Evolutionary conservation across 2,329 filamentous ascomycete genomes (phyloP).

Genomic region (Nothomitra cinnamomea): DNA sequence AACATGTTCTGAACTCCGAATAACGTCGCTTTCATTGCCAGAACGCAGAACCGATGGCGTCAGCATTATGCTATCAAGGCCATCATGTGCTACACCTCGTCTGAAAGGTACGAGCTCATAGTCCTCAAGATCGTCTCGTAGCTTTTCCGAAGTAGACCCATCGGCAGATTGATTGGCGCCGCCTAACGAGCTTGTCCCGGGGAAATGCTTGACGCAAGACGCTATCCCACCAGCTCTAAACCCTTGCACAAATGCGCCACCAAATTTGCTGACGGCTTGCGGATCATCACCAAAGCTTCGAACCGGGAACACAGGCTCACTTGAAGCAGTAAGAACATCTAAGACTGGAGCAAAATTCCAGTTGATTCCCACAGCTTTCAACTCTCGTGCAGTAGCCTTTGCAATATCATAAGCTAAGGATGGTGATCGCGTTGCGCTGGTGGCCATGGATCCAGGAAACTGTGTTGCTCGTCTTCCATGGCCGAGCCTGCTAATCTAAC

Average conservation of each 20-base stretch:
- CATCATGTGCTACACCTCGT: conserved; percentile 22
- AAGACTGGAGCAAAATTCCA: conserved; percentile 30
- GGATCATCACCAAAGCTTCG: conserved; percentile 27
- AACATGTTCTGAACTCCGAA: neutral
- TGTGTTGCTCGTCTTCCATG: conserved; percentile 17
- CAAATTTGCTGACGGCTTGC: conserved; percentile 24
- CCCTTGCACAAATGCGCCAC: conserved; percentile 22
- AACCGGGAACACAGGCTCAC: conserved; percentile 27
- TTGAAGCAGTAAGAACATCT: conserved; percentile 27
- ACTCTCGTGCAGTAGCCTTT: conserved; percentile 22
- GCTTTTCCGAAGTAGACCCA: conserved; percentile 24
- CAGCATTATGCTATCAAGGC: conserved; percentile 26
- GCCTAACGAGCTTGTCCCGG: conserved; percentile 27
- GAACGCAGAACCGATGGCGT: neutral
- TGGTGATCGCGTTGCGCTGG: conserved; percentile 24
- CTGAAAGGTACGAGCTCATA: conserved; percentile 28
- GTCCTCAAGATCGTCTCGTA: conserved; percentile 20
- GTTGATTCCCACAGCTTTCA: conserved; percentile 25
- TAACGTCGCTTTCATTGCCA: neutral
- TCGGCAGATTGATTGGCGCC: conserved; percentile 27
- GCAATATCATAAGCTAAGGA: conserved; percentile 22
- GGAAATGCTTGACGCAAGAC: conserved; percentile 29
- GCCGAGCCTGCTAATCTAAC: neutral
- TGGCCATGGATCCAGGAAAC: conserved; percentile 27
- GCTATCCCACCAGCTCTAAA: conserved; percentile 23